A percentile compares a stretch with the other conserved stretches of the same genome.
Conservation (phyloP, 2,329 filamentous ascomycete species). For the Paramyrothecium sp. region DNA sequence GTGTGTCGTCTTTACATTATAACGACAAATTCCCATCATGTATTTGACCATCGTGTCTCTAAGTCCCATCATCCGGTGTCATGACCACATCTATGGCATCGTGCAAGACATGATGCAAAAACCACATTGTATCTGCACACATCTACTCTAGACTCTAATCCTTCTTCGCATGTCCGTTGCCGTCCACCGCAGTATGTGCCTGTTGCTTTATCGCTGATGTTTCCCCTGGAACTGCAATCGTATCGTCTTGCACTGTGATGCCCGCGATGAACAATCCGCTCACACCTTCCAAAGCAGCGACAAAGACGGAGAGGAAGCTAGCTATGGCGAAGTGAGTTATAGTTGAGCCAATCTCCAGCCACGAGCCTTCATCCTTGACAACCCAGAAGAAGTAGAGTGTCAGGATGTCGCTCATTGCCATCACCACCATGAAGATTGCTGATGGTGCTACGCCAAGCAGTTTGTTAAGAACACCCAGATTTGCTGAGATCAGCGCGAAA, state of each 20-base stretch:
- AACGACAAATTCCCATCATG: too few relatives aligned
- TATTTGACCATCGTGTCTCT: too few relatives aligned
- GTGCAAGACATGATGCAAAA: too few relatives aligned
- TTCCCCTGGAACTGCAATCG: background rate
- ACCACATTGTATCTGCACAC: too few relatives aligned
- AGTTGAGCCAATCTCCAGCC: constrained; percentile 95
- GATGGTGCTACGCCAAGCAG: constrained; percentile 81
- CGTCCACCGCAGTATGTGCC: background rate
- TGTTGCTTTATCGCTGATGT: background rate
- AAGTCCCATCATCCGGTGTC: too few relatives aligned
- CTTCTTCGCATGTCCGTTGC: background rate
- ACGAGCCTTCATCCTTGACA: constrained; percentile 92
- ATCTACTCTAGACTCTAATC: background rate
- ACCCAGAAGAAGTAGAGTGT: constrained; percentile 98
- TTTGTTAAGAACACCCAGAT: constrained; percentile 89
- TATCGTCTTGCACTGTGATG: constrained; percentile 59
- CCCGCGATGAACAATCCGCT: constrained; percentile 82
- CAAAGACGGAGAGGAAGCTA: constrained; percentile 85
- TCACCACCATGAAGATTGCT: constrained; percentile 90
- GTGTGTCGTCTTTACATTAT: too few relatives aligned
- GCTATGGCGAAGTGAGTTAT: constrained; percentile 96
- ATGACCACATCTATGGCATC: too few relatives aligned
- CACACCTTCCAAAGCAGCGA: constrained; percentile 80
- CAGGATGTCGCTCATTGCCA: constrained; percentile 86
- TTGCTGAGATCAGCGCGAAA: constrained; percentile 88